Base-by-base conservation (phyloP, 257 asterid genomes). In the Rubia yunnanensis region DNA sequence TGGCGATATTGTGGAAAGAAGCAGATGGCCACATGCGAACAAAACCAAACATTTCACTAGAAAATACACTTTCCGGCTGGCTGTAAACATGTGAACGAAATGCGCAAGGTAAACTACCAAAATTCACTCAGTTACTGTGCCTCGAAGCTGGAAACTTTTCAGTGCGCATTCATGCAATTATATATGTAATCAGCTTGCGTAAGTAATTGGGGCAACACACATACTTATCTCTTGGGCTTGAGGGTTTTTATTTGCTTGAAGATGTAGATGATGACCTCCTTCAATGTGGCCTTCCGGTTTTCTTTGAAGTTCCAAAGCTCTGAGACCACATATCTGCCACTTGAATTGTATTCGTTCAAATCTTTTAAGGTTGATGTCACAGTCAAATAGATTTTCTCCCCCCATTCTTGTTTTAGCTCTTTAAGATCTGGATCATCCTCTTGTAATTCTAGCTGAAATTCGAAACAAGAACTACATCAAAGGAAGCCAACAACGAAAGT, bases 301-400 rank as follows among this genome's bases (percentile, higher is more conserved):
- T 75, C 81, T 70, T 78, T 72, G 67, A 67, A 66, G 70, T 75
- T 81, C 85, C 83, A 81, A 1, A 81, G 68, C 63, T 81, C 83
- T 3, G 81, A 26, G 58, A 81, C 72, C 26, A 69, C 77, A 34
- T 81, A 81, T 7, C 85, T 73, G 10, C 85, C 85, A 44, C 85
- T 81, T 28, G 83, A 68, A 60, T 78, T 81, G 52, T 72, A 81
- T 54, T 81, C 85, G 24, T 78, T 67, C 18, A 77, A 18, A n/a
- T 78, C 81, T 54, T n/a, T 55, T 38, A 81, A 56, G 17, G 85
- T 77, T n/a, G 23, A 6, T 10, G 70, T 77, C 30, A 81, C 71
- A 6, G 75, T 61, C 10, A 46, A 23, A 26, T 56, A 75, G 41
- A 75, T 59, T 34, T 74, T 80, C 15, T 74, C 78, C 7, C 82